Conservation (phyloP, 345 rosid genomes). For the Gynandropsis gynandra region DNA sequence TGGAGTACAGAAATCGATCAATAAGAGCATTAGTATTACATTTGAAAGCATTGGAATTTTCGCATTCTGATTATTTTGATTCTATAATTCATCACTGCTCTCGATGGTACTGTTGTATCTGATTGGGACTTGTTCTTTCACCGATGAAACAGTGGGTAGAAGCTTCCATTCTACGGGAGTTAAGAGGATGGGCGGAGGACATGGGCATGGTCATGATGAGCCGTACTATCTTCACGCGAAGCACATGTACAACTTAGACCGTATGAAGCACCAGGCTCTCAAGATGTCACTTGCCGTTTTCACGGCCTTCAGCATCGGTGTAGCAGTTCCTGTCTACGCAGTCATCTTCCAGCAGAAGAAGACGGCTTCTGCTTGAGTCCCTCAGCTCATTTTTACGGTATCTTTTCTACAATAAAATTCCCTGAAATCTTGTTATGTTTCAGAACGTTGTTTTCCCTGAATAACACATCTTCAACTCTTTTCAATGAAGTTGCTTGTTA, state of each 20-base stretch:
- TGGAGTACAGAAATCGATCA: no score
- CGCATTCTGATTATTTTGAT: no score
- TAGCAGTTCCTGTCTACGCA: slow-evolving; percentile 70
- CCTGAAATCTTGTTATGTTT: no score
- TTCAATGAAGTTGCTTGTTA: no score
- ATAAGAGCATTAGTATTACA: no score
- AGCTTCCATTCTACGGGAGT: slow-evolving; percentile 29
- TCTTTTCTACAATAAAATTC: no score
- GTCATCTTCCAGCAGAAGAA: slow-evolving; percentile 94
- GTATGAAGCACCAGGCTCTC: slow-evolving; percentile 76
- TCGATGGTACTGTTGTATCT: no score
- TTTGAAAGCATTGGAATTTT: background rate
- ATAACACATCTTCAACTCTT: no score
- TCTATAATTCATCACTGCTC: no score
- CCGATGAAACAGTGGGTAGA: slow-evolving; percentile 27
- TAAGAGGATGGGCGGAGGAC: slow-evolving; percentile 51
- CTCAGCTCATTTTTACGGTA: slow-evolving; percentile 11
- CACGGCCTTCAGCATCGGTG: slow-evolving; percentile 86
- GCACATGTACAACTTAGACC: slow-evolving; percentile 98
- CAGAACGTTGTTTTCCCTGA: no score
- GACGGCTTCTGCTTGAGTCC: slow-evolving; percentile 63
- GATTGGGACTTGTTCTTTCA: no score
- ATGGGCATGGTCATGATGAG: slow-evolving; percentile 66
- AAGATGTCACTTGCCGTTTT: slow-evolving; percentile 82
- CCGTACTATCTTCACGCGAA: slow-evolving; percentile 79